Conservation (phyloP, 2,329 filamentous ascomycete species). For the Diaporthe vaccinii region DNA sequence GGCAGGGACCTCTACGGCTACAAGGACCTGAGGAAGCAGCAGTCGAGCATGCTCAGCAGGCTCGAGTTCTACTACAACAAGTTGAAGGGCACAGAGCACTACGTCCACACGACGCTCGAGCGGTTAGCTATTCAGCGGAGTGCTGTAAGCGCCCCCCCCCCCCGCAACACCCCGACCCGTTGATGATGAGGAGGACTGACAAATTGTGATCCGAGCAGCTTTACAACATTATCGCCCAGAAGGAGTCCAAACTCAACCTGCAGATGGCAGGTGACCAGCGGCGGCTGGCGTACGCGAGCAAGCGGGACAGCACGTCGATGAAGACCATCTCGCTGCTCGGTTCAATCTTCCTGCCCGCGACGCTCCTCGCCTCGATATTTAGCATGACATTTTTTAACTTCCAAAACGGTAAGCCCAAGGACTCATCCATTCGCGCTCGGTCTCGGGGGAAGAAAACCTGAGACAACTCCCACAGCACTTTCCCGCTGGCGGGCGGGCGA, state of each 20-base stretch:
- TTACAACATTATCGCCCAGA: slow-evolving; percentile 76
- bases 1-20: slow-evolving; percentile 43
- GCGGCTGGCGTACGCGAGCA: slow-evolving; percentile 70
- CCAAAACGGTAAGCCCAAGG: slow-evolving; percentile 55
- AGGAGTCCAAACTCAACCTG: slow-evolving; percentile 74
- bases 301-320: slow-evolving; percentile 74
- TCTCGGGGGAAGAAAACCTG: neutral
- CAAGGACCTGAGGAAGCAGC: slow-evolving; percentile 58
- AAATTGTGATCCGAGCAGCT: slow-evolving; percentile 55
- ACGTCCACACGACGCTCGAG: slow-evolving; percentile 73
- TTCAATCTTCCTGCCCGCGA: slow-evolving; percentile 73
- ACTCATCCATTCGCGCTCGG: neutral
- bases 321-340: slow-evolving; percentile 75
- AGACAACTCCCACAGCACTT: slow-evolving; percentile 1
- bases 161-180: too few species aligned
- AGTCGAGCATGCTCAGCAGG: slow-evolving; percentile 65
- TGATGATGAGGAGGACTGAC: slow-evolving; percentile 26
- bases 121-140: slow-evolving; percentile 72
- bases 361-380: slow-evolving; percentile 73
- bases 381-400: slow-evolving; percentile 78
- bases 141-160: slow-evolving; percentile 59
- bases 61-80: slow-evolving; percentile 73
- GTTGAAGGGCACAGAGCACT: slow-evolving; percentile 72
- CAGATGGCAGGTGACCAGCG: slow-evolving; percentile 73
- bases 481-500: neutral